These are phyloP conservation scores for Ulota crispa DNA, from an alignment of 225 moss, liverwort and hornwort genomes.

Conservation along the genomic window DNA sequence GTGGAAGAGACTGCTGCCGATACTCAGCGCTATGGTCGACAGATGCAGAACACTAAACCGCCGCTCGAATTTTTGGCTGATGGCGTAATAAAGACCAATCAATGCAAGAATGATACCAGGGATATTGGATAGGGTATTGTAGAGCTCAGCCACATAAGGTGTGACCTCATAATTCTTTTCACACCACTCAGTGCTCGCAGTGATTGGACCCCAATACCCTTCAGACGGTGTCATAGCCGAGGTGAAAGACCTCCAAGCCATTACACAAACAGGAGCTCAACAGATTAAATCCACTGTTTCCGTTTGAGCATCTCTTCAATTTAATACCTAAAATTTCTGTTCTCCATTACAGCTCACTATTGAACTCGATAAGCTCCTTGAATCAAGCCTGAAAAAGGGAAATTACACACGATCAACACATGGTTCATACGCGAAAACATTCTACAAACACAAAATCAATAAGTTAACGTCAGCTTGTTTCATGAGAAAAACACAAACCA, in stretches of 20 bases:
- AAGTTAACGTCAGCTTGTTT: neutral
- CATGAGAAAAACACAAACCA: neutral
- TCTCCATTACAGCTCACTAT: conserved; percentile 32
- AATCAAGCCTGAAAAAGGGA: conserved; percentile 10
- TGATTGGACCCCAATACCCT: conserved; percentile 94
- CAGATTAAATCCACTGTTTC: conserved; percentile 24
- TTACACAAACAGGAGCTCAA: conserved; percentile 24
- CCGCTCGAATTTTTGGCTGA: conserved; percentile 84
- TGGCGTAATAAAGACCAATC: conserved; percentile 75
- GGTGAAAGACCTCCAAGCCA: conserved; percentile 39
- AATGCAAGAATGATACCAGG: conserved; percentile 82
- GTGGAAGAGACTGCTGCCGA: conserved; percentile 96
- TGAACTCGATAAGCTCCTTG: neutral
- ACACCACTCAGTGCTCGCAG: conserved; percentile 94
- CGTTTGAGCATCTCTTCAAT: conserved; percentile 26
- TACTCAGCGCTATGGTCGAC: conserved; percentile 80
- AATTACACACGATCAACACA: conserved; percentile 16
- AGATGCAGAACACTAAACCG: conserved; percentile 92
- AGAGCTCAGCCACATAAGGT: conserved; percentile 86
- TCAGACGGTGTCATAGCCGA: conserved; percentile 26
- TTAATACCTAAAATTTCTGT: neutral
- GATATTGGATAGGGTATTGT: conserved; percentile 81
- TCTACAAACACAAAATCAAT: neutral
- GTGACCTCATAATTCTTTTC: conserved; percentile 82
- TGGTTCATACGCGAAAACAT: neutral